Percentiles rank a stretch among this genome's conserved stretches.
Conservation (phyloP, 495 filamentous ascomycete species). For the Aspergillus funiculosus region DNA sequence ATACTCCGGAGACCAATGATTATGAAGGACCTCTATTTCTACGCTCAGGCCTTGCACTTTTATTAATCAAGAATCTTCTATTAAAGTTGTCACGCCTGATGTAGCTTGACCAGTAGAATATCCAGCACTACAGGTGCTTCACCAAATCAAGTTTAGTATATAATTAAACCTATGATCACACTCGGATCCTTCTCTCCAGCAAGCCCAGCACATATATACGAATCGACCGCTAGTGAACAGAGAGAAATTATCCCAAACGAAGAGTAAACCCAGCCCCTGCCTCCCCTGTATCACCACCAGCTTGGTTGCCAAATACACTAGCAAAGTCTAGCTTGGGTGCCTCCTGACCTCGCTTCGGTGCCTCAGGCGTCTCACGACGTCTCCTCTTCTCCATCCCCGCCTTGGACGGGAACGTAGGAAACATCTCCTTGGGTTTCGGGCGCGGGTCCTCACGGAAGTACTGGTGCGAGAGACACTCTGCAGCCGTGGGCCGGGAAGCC, state of each 20-base stretch:
- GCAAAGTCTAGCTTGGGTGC: conserved; percentile 60
- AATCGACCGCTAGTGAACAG: neutral
- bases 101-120: no score
- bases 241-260: conserved; percentile 49
- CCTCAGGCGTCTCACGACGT: conserved; percentile 69
- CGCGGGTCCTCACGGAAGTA: conserved; percentile 89
- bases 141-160: no score
- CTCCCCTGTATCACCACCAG: conserved; percentile 62
- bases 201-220: no score
- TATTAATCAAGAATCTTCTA: no score
- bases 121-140: no score
- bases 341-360: conserved; percentile 71
- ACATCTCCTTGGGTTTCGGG: conserved; percentile 79
- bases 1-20: neutral
- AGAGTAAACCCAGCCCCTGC: conserved; percentile 79
- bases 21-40: conserved; percentile 7
- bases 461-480: conserved; percentile 64
- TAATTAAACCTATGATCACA: no score
- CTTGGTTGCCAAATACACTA: conserved; percentile 70
- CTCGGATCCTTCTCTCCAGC: no score
- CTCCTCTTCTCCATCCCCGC: conserved; percentile 85
- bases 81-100: no score
- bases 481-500: conserved; percentile 59
- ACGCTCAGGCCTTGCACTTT: no score
- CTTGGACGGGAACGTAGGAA: conserved; percentile 89